Conservation (phyloP, 768 basidiomycete genomes). For the Termitomyces sp. region DNA sequence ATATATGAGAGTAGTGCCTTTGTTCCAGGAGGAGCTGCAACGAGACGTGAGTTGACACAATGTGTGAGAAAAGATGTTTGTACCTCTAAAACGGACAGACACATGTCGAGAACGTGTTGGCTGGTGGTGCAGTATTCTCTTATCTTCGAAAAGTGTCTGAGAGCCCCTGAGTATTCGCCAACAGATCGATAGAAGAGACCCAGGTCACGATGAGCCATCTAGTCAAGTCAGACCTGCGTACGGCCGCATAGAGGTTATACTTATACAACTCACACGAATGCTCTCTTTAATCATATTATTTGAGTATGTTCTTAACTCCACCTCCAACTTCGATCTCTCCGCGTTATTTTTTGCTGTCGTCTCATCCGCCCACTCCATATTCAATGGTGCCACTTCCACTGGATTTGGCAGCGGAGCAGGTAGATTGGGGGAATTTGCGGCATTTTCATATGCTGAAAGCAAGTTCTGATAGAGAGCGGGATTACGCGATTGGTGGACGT, state of each 20-base stretch:
- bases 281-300: conserved; percentile 99
- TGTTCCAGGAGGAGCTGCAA: conserved; percentile 78
- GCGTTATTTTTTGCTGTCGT: conserved; percentile 56
- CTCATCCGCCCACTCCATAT: conserved; percentile 73
- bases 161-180: conserved; percentile 65
- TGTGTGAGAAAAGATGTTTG: not conserved
- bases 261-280: conserved; percentile 65
- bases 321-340: conserved; percentile 83
- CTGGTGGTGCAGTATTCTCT: conserved; percentile 91
- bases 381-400: conserved; percentile 44
- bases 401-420: conserved; percentile 36
- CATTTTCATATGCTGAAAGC: conserved; percentile 50
- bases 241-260: not conserved
- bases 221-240: conserved; percentile 2
- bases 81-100: conserved; percentile 77
- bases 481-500: conserved; percentile 67
- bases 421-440: conserved; percentile 19
- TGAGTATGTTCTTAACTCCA: conserved; percentile 90
- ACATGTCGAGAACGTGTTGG: conserved; percentile 93
- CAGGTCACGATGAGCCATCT: conserved; percentile 92
- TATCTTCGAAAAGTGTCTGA: conserved; percentile 86
- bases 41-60: not conserved
- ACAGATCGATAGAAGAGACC: conserved; percentile 70
- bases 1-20: conserved; percentile 78
- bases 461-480: conserved; percentile 49